These are phyloP conservation scores for Oxyria digyna DNA, from an alignment of 148 eudicot genomes.

Conservation along the genomic window DNA sequence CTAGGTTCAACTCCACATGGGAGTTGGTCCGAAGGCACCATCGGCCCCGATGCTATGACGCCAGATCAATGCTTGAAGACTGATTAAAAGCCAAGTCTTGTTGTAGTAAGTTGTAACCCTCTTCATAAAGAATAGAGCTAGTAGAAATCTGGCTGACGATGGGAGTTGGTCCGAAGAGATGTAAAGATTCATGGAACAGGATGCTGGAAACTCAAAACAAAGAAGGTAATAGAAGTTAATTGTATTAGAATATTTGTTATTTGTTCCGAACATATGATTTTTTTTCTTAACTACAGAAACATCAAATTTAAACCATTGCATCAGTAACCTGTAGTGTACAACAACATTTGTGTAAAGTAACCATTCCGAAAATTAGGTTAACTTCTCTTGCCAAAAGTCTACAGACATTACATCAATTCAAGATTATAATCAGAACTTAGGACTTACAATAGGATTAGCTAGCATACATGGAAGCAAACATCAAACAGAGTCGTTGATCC, in stretches of 20 bases:
- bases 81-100: constrained; percentile 35
- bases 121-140: constrained; percentile 55
- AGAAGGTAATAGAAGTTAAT: background rate
- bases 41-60: too few species aligned
- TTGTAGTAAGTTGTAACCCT: constrained; percentile 41
- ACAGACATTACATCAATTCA: background rate
- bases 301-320: background rate
- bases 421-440: background rate
- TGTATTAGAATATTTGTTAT: background rate
- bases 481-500: constrained; percentile 67
- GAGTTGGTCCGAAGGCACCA: too few species aligned
- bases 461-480: constrained; percentile 73
- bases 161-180: too few species aligned
- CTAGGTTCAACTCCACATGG: too few species aligned
- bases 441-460: background rate
- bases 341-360: too few species aligned
- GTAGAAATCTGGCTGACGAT: constrained; percentile 8
- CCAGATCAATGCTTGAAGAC: constrained; percentile 43
- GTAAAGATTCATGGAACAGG: background rate
- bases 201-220: background rate
- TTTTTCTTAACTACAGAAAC: background rate
- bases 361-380: background rate
- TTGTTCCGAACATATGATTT: background rate
- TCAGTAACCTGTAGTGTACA: background rate
- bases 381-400: background rate